phyloP scores from a whole-genome alignment of 805 yeast species.

The Candida ponderosae region DNA sequence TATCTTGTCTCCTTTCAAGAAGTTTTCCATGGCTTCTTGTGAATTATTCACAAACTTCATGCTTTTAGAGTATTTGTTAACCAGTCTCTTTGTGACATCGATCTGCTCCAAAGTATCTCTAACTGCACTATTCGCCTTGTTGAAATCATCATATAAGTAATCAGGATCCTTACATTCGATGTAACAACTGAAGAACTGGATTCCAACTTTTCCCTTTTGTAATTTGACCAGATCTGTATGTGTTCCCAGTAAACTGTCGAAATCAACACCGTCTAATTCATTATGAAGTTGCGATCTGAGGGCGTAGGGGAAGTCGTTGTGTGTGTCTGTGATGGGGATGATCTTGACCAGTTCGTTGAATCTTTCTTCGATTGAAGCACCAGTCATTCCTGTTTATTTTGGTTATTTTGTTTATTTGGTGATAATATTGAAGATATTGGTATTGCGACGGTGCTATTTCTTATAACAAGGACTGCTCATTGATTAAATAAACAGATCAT shows the following conservation, averaged over 20 bases:
- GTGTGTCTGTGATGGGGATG: slow-evolving; percentile 34
- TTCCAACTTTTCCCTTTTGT: slow-evolving; percentile 32
- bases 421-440: no score
- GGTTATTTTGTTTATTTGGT: no score
- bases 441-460: no score
- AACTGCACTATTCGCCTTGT: slow-evolving; percentile 23
- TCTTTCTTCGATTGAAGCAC: background rate
- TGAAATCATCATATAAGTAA: slow-evolving; percentile 27
- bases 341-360: background rate
- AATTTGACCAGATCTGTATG: slow-evolving; percentile 34
- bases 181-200: slow-evolving; percentile 38
- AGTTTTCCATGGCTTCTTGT: slow-evolving; percentile 27
- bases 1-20: slow-evolving; percentile 21
- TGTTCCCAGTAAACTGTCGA: slow-evolving; percentile 25
- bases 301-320: slow-evolving; percentile 40
- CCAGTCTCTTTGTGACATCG: slow-evolving; percentile 34
- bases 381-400: no score
- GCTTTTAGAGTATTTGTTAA: slow-evolving; percentile 25
- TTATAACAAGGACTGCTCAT: no score
- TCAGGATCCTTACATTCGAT: slow-evolving; percentile 32
- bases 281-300: slow-evolving; percentile 32
- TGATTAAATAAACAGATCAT: no score
- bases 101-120: slow-evolving; percentile 42
- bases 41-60: slow-evolving; percentile 29
- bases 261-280: slow-evolving; percentile 26